Percentiles rank a stretch among this genome's conserved stretches.
These are phyloP conservation scores for Akanthomyces uredinophilus DNA, from an alignment of 2,329 filamentous ascomycete genomes.

Conservation along the genomic window DNA sequence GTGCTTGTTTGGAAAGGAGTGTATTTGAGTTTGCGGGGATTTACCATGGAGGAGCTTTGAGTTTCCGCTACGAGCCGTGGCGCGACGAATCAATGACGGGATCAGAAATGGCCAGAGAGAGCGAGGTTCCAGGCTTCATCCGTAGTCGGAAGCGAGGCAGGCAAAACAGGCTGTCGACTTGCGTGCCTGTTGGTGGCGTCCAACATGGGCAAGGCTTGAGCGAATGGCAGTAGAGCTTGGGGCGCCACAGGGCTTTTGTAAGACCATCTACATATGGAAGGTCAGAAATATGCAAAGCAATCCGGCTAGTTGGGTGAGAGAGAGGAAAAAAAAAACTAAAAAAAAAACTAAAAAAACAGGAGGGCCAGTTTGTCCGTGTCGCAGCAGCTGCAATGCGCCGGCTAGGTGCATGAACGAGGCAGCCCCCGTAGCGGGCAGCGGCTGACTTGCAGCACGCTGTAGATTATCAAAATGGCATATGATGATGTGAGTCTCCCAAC, in stretches of 20 bases:
- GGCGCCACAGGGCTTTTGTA: constrained; percentile 1
- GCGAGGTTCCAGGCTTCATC: background rate
- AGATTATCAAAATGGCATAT: too few species aligned
- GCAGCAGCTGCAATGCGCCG: too few species aligned
- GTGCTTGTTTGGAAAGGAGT: too few species aligned
- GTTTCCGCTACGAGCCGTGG: background rate
- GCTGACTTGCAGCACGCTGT: too few species aligned
- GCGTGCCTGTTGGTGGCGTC: constrained; percentile 4
- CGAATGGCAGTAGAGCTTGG: background rate
- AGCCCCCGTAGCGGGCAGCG: too few species aligned
- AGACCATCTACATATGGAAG: background rate
- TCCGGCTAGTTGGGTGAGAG: background rate
- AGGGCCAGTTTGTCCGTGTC: too few species aligned
- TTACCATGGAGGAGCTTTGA: background rate
- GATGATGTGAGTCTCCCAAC: background rate
- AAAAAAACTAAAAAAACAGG: too few species aligned
- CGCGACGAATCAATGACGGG: background rate
- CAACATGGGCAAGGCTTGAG: too few species aligned
- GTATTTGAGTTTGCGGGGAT: background rate
- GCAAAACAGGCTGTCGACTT: background rate
- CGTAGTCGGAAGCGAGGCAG: too few species aligned
- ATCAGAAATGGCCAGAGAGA: too few species aligned
- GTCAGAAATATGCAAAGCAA: background rate
- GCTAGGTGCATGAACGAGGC: too few species aligned
- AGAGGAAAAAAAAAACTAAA: background rate